Evolutionary conservation across 345 rosid genomes (phyloP).

Genomic region (Toxicodendron radicans): DNA sequence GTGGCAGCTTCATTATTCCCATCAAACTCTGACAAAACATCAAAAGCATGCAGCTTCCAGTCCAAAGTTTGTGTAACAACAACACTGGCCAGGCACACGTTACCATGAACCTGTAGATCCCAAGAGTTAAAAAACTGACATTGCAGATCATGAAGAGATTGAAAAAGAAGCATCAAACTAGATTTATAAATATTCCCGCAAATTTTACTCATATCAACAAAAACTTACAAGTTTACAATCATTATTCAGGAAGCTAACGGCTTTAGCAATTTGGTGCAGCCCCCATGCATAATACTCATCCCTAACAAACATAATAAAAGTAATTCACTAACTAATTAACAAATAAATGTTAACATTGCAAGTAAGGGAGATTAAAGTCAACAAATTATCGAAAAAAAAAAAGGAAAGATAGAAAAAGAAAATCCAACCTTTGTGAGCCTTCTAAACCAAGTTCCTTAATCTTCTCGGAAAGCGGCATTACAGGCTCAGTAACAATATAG

Average conservation of each 20-base stretch:
- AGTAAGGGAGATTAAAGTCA: too few species aligned
- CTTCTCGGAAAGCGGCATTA: conserved; percentile 93
- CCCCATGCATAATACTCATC: conserved; percentile 99
- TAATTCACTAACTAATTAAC: neutral
- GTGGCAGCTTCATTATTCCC: conserved; percentile 72
- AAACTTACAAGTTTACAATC: conserved; percentile 95
- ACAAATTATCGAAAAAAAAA: too few species aligned
- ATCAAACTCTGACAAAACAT: conserved; percentile 93
- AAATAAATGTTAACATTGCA: too few species aligned
- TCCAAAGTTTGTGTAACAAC: conserved; percentile 96
- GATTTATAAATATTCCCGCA: neutral
- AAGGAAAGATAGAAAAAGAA: neutral
- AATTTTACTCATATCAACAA: neutral
- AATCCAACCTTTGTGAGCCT: conserved; percentile 76
- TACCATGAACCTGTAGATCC: conserved; percentile 81
- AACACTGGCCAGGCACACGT: conserved; percentile 89
- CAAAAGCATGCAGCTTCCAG: conserved; percentile 99
- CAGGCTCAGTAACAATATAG: conserved; percentile 97
- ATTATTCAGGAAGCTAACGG: conserved; percentile 96
- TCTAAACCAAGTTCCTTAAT: conserved; percentile 88
- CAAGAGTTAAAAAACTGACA: conserved; percentile 20
- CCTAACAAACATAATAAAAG: conserved; percentile 36
- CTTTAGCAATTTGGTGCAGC: conserved; percentile 87
- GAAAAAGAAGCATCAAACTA: neutral
- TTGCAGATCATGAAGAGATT: neutral